phyloP scores from a whole-genome alignment of 1,284 basidiomycete genomes.

The Laetiporus sulphureus region DNA sequence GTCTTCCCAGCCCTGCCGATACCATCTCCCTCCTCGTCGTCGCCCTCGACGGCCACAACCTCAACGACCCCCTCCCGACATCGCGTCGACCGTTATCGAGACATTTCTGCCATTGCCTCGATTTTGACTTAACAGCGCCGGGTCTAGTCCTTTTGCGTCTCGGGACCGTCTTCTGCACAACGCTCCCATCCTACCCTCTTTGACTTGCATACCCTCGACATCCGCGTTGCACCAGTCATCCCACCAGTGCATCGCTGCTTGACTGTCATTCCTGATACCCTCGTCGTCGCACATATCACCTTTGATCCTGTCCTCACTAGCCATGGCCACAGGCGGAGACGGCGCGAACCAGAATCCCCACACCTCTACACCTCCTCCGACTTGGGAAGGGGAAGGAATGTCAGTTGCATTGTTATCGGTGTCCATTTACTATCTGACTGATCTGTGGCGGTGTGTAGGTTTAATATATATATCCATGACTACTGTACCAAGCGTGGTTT shows the following conservation, averaged over 20 bases:
- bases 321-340: constrained; percentile 19
- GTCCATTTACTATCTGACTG: constrained; percentile 4
- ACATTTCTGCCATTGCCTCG: constrained; percentile 3
- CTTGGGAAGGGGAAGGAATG: constrained; percentile 57
- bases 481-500: constrained; percentile 77
- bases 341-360: constrained; percentile 6
- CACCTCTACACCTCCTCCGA: constrained; percentile 16
- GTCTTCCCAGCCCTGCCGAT: constrained; percentile 15
- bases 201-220: constrained; percentile 1
- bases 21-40: constrained; percentile 13
- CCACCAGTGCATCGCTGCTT: not conserved
- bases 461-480: constrained; percentile 81
- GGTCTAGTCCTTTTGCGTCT: not conserved
- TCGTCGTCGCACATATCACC: constrained; percentile 4
- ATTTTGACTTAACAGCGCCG: constrained; percentile 3
- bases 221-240: not conserved
- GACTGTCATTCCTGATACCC: too few species aligned
- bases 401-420: constrained; percentile 19
- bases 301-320: constrained; percentile 12
- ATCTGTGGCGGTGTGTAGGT: constrained; percentile 38
- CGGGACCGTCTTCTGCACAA: constrained; percentile 3
- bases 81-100: constrained; percentile 3
- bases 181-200: constrained; percentile 5
- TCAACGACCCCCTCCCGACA: constrained; percentile 6
- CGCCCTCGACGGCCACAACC: constrained; percentile 7